A percentile compares a stretch with the other conserved stretches of the same genome.
These are phyloP conservation scores for Entomortierella lignicola DNA, from an alignment of 192 early-diverging fungal genomes.

Conservation along the genomic window DNA sequence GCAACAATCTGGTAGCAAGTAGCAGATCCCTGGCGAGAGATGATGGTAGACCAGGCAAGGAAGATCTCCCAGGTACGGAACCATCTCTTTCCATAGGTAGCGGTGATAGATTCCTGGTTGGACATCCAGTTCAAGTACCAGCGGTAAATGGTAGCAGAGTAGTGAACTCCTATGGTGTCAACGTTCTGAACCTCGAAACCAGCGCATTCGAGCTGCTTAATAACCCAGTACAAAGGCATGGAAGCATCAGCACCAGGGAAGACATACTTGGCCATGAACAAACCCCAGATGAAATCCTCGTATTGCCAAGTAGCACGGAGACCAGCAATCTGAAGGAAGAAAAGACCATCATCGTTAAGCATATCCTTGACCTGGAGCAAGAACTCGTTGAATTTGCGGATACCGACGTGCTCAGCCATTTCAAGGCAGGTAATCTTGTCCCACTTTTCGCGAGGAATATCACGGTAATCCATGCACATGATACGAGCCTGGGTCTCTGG, in stretches of 20 bases:
- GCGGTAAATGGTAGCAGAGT: constrained; percentile 93
- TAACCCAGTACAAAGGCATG: constrained; percentile 94
- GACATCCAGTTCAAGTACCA: constrained; percentile 99
- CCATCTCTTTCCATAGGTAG: constrained; percentile 91
- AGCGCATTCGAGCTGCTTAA: constrained; percentile 91
- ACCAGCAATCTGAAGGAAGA: constrained; percentile 98
- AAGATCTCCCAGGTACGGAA: constrained; percentile 97
- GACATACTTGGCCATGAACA: constrained; percentile 99
- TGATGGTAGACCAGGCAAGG: constrained; percentile 96
- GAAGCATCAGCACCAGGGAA: constrained; percentile 99
- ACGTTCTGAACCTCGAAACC: constrained; percentile 92
- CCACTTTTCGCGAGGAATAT: constrained; percentile 93
- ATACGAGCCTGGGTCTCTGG: constrained; percentile 77
- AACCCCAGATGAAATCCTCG: constrained; percentile 81
- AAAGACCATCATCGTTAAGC: constrained; percentile 97
- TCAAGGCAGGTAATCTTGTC: constrained; percentile 98
- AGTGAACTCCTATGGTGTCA: constrained; percentile 97
- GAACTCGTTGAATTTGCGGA: constrained; percentile 91
- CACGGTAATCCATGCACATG: constrained; percentile 97
- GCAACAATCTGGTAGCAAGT: constrained; percentile 96
- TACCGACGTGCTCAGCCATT: constrained; percentile 99
- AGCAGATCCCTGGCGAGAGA: constrained; percentile 95
- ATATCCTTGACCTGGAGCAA: constrained; percentile 92
- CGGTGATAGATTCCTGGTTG: constrained; percentile 87
- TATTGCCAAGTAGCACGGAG: constrained; percentile 78